A percentile compares a stretch with the other conserved stretches of the same genome.
Evolutionary conservation across 352 stramenopile species (phyloP).

Genomic region (Globisporangium splendens): DNA sequence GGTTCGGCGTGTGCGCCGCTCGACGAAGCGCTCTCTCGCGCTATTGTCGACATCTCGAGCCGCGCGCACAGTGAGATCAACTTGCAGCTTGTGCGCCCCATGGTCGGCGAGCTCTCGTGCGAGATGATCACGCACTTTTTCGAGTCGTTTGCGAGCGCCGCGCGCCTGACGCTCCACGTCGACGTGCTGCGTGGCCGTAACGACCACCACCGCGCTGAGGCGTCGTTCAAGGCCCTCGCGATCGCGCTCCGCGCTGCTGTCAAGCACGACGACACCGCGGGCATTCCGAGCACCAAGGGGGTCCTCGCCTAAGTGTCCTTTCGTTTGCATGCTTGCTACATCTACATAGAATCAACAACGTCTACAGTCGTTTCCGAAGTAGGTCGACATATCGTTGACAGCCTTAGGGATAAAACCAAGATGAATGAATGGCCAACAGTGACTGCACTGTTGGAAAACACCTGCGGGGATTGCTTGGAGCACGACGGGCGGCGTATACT

Average conservation of each 20-base stretch:
- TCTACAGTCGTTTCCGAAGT: no score
- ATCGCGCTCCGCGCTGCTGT: conserved; percentile 84
- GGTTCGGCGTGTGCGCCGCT: conserved; percentile 86
- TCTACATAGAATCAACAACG: no score
- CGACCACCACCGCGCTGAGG: conserved; percentile 91
- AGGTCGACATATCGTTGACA: no score
- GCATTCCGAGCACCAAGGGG: conserved; percentile 91
- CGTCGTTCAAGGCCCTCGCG: conserved; percentile 90
- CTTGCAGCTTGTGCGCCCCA: conserved; percentile 82
- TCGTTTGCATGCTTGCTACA: no score
- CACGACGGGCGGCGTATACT: no score
- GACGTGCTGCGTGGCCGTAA: conserved; percentile 90
- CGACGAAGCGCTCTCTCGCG: conserved; percentile 88
- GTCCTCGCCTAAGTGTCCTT: conserved; percentile 59
- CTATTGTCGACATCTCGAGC: conserved; percentile 94
- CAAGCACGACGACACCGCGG: conserved; percentile 69
- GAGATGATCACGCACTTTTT: conserved; percentile 97
- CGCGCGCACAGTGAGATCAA: conserved; percentile 90
- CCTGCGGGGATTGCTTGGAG: no score
- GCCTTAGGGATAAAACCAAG: no score
- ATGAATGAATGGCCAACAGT: no score
- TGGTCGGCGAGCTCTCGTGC: conserved; percentile 82
- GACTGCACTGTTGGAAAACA: no score
- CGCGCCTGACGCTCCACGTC: conserved; percentile 91
- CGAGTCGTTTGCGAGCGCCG: conserved; percentile 91